These are phyloP conservation scores for Mytilinidion resinicola DNA, from an alignment of 495 filamentous ascomycete species.

Conservation along the genomic window DNA sequence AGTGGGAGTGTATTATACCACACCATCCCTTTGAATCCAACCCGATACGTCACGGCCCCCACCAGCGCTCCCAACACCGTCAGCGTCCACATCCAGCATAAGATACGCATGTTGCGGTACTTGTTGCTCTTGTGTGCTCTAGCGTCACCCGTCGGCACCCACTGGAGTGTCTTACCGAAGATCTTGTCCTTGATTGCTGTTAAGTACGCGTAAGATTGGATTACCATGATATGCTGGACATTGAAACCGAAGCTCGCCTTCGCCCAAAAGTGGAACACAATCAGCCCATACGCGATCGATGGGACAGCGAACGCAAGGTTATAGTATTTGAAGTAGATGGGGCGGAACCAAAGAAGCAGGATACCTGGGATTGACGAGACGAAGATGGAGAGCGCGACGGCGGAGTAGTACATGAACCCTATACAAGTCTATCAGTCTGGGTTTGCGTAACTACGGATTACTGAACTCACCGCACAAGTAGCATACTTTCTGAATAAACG, in stretches of 20 bases:
- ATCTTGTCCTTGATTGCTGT: constrained; percentile 27
- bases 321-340: constrained; percentile 30
- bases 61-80: constrained; percentile 13
- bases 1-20: constrained; percentile 16
- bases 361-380: constrained; percentile 26
- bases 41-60: constrained; percentile 15
- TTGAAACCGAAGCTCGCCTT: constrained; percentile 23
- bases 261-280: constrained; percentile 25
- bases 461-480: constrained; percentile 24
- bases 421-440: background rate
- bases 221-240: constrained; percentile 28
- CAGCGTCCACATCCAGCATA: constrained; percentile 28
- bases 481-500: constrained; percentile 28
- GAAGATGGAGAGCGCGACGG: constrained; percentile 22
- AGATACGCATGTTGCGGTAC: constrained; percentile 31
- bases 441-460: background rate
- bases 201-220: constrained; percentile 30
- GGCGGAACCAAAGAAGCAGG: constrained; percentile 27
- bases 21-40: background rate
- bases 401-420: constrained; percentile 28
- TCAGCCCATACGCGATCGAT: constrained; percentile 20
- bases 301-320: constrained; percentile 31
- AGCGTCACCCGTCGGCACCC: constrained; percentile 25
- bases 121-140: constrained; percentile 28
- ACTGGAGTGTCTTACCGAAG: constrained; percentile 20